phyloP scores from a whole-genome alignment of 345 rosid species.

The Eucalyptus curtisii region DNA sequence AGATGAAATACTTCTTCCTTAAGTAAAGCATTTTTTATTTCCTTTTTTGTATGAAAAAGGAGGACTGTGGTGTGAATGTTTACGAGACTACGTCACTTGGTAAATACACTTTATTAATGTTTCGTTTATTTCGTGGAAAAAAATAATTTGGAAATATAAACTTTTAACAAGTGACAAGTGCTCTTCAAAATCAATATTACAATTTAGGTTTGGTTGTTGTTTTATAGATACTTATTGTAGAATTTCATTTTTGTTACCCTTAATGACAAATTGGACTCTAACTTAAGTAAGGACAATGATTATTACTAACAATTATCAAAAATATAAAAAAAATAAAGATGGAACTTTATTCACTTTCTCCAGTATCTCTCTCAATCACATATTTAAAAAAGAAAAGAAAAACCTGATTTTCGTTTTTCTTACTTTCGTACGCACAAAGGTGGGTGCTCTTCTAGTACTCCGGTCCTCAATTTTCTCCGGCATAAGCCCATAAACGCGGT shows the following conservation, averaged over 20 bases:
- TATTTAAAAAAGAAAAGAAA: not conserved
- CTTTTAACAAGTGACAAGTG: rapidly evolving
- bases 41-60: not conserved
- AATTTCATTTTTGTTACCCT: not conserved
- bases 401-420: not conserved
- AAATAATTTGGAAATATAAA: not conserved
- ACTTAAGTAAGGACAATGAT: not conserved
- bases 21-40: not conserved
- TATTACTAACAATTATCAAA: not conserved
- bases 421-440: not conserved
- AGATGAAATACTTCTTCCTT: too few relatives aligned
- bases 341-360: not conserved
- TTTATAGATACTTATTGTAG: not conserved
- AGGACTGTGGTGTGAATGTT: not conserved
- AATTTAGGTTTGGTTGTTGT: not conserved
- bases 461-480: not conserved
- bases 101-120: not conserved
- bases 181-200: not conserved
- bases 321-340: not conserved
- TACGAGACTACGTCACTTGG: not conserved
- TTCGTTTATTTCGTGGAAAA: rapidly evolving
- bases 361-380: not conserved
- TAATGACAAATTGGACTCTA: not conserved
- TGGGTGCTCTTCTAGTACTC: not conserved
- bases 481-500: not conserved